Conservation (phyloP, 1,284 basidiomycete genomes). For the Sporisorium graminicola region DNA sequence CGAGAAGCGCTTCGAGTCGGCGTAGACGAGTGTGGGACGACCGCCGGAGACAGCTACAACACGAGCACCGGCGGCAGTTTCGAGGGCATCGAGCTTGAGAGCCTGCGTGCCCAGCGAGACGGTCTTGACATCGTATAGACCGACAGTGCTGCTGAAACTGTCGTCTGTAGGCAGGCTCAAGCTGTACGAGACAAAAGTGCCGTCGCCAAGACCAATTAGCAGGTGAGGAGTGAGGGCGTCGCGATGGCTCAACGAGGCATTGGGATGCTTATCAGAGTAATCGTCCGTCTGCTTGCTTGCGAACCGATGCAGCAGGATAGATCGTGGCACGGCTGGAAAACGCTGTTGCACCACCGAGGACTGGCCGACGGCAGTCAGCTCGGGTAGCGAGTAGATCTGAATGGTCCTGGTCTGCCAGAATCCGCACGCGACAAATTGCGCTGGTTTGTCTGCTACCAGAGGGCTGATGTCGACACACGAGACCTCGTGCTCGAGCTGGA, state of each 20-base stretch:
- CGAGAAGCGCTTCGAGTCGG: constrained; percentile 57
- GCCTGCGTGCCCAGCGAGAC: constrained; percentile 79
- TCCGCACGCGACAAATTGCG: constrained; percentile 74
- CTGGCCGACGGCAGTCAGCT: constrained; percentile 70
- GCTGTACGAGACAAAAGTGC: constrained; percentile 78
- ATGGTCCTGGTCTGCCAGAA: constrained; percentile 83
- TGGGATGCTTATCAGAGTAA: neutral
- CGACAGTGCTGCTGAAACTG: constrained; percentile 39
- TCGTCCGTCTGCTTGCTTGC: constrained; percentile 57
- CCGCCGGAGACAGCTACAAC: constrained; percentile 66
- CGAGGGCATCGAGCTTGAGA: constrained; percentile 74
- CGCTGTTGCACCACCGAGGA: constrained; percentile 25
- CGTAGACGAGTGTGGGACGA: constrained; percentile 63
- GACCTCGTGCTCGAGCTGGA: constrained; percentile 60
- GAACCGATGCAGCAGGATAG: constrained; percentile 80
- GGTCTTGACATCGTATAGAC: constrained; percentile 73
- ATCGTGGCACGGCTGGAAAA: constrained; percentile 75
- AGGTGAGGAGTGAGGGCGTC: constrained; percentile 72
- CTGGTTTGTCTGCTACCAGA: constrained; percentile 37
- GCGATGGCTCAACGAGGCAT: constrained; percentile 21
- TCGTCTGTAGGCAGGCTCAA: constrained; percentile 63
- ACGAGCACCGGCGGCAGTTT: constrained; percentile 39
- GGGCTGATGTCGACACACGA: constrained; percentile 67
- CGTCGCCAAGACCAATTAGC: constrained; percentile 83
- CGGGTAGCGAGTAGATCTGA: constrained; percentile 74